Evolutionary conservation across 106 monocot species (phyloP).

Genomic region (Posidonia australis): DNA sequence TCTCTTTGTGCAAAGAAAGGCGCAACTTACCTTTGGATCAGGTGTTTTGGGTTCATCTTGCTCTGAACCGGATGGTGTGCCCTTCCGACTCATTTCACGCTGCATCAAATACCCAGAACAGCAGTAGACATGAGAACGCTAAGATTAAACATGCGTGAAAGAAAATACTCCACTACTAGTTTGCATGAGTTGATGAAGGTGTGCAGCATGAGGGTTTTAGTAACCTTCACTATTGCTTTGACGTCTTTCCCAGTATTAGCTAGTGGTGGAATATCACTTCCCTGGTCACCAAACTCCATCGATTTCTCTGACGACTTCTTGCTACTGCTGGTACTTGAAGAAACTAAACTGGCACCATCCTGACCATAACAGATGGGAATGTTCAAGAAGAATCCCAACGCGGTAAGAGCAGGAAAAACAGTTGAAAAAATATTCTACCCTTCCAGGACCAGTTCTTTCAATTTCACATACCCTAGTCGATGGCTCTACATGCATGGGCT

Average conservation of each 20-base stretch:
- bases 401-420: no score
- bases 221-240: conserved; percentile 20
- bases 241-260: conserved; percentile 22
- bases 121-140: no score
- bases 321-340: conserved; percentile 28
- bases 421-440: no score
- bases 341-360: conserved; percentile 34
- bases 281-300: conserved; percentile 34
- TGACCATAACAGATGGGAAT: not conserved
- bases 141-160: not conserved
- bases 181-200: not conserved
- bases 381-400: not conserved
- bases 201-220: not conserved
- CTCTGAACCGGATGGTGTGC: conserved; percentile 26
- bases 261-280: conserved; percentile 14
- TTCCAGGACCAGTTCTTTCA: no score
- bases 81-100: conserved; percentile 33
- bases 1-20: not conserved
- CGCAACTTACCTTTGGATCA: conserved; percentile 68
- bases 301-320: conserved; percentile 32
- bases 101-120: no score
- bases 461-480: conserved; percentile 46
- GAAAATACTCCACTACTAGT: not conserved
- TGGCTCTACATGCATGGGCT: conserved; percentile 71
- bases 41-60: conserved; percentile 55